Percentiles rank a stretch among this genome's conserved stretches.
phyloP scores from a whole-genome alignment of 2,329 filamentous ascomycete genomes.

The Cladophialophora bantiana region DNA sequence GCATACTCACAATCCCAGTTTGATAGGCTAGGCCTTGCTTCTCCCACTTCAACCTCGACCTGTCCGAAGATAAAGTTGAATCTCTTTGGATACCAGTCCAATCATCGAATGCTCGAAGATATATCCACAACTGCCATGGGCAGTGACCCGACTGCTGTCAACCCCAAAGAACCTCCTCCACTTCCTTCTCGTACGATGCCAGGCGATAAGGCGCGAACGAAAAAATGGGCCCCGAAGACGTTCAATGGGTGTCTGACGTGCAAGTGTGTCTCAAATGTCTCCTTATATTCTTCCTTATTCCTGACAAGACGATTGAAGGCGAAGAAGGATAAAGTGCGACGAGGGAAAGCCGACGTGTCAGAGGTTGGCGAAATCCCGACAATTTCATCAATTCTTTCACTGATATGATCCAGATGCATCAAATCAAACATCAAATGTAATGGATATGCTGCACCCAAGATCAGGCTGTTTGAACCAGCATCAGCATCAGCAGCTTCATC shows the following conservation, averaged over 20 bases:
- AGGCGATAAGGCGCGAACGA: conserved; percentile 24
- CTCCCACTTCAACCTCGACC: background rate
- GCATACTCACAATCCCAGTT: background rate
- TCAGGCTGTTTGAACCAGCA: conserved; percentile 30
- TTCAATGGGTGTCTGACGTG: conserved; percentile 36
- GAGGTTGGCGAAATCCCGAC: conserved; percentile 19
- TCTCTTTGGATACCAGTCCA: background rate
- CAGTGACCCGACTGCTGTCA: background rate
- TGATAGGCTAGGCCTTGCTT: background rate
- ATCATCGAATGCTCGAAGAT: conserved; percentile 11
- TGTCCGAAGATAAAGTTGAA: background rate
- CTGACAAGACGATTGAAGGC: conserved; percentile 14
- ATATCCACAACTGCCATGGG: conserved; percentile 9
- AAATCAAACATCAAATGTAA: conserved; percentile 31
- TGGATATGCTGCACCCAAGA: conserved; percentile 33
- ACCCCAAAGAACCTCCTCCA: conserved; percentile 7
- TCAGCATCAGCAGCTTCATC: conserved; percentile 19
- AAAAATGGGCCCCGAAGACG: conserved; percentile 35
- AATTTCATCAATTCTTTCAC: background rate
- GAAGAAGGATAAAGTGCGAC: conserved; percentile 34
- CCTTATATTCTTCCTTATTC: background rate
- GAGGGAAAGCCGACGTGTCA: conserved; percentile 33
- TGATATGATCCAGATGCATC: conserved; percentile 25
- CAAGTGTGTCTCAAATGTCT: conserved; percentile 27
- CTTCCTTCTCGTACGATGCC: conserved; percentile 15